phyloP scores from a whole-genome alignment of 2,329 filamentous ascomycete species.

The Podosphaera xanthii region DNA sequence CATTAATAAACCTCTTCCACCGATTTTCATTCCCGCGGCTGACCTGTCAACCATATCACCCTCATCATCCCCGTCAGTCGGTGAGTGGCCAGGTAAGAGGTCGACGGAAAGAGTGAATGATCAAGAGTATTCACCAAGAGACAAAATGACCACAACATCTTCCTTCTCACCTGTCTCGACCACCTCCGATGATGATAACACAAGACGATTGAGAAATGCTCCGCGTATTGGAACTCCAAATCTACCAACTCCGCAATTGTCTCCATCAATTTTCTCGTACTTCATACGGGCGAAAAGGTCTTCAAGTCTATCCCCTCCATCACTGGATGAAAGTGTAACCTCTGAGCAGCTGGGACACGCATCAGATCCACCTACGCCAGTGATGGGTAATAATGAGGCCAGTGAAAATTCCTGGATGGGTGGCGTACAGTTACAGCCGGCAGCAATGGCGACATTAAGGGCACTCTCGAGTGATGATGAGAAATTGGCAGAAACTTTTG shows the following conservation, averaged over 20 bases:
- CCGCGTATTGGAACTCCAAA: background rate
- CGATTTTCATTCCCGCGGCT: background rate
- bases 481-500: constrained; percentile 36
- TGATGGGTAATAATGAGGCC: constrained; percentile 34
- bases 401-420: constrained; percentile 41
- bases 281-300: constrained; percentile 49
- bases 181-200: constrained; percentile 14
- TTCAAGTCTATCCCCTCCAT: constrained; percentile 59
- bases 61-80: background rate
- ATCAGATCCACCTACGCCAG: constrained; percentile 68
- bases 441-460: constrained; percentile 58
- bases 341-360: constrained; percentile 70
- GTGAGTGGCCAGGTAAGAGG: constrained; percentile 15
- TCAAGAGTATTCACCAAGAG: constrained; percentile 14
- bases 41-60: background rate
- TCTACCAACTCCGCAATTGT: constrained; percentile 40
- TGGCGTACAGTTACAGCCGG: constrained; percentile 53
- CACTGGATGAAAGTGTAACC: constrained; percentile 59
- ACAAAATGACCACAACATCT: constrained; percentile 27
- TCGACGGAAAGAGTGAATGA: constrained; percentile 20
- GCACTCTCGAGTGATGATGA: constrained; percentile 39
- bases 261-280: constrained; percentile 49
- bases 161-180: constrained; percentile 41
- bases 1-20: background rate
- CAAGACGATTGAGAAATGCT: background rate